Evolutionary conservation across 139 green algal genomes (phyloP), one percentile per base, ranked within the genome.

Genomic region (Auxenochlorella pyrenoidosa): DNA sequence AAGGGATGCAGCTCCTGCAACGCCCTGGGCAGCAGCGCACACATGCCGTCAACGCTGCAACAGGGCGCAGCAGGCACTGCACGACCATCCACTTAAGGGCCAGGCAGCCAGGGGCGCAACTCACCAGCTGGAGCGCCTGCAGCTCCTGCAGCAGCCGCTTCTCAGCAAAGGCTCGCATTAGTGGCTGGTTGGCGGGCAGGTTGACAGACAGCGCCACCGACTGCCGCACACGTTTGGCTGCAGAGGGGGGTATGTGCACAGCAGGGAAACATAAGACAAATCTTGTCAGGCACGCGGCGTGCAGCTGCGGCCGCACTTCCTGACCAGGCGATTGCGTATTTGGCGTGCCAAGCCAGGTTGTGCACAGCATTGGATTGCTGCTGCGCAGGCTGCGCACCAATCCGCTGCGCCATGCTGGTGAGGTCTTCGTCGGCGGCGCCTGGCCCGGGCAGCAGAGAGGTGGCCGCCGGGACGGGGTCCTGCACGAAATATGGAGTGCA

Each of bases 1-100:
- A 54, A 6, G 10, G 47, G 47, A 54, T 82, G 92, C 87, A 32
- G 93, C 89, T 3, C 94, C 92, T 54, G 91, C 92, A 28, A 68
- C 95, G 32, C 94, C 93, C 8, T 54, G 71, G 71, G n/a, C 13
- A 24, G 4, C 66, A 73, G 66, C 15, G 66, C 30, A 30, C 66
- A 3, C 77, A n/a, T 68, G 47, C 47, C 47, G 10, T 10, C 47
- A 68, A 26, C n/a, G 60, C 12, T 8, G 60, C 60, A 73, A 73
- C 5, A 38, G 3, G 30, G 66, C 66, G 40, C 30, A 24, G 30
- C 28, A 73, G 66, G 66, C 66, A 73, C 10, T 10, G 47, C 47
- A 10, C 47, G 47, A 54, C 47, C 47, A 54, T 54, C 47, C 47
- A 54, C n/a, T 54, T 6, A 6, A 71, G 63, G 13, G 26, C 63